Base-by-base conservation (phyloP, 2,329 filamentous ascomycete genomes). In the Curvularia eragrostidis region DNA sequence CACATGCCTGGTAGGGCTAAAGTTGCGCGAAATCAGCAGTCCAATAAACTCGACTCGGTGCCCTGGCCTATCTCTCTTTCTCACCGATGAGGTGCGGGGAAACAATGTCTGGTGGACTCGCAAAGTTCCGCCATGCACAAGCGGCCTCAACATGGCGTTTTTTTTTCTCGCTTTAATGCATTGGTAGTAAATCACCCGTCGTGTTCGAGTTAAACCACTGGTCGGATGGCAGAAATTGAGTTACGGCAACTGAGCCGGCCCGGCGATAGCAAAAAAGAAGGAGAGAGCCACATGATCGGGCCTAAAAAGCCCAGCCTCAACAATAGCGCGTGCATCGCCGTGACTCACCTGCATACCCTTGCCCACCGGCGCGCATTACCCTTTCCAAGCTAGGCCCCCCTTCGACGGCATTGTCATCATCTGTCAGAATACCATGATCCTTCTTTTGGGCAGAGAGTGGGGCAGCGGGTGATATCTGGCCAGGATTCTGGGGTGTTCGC, bases 81-180 rank as follows among this genome's bases (percentile, higher is more conserved):
- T 49, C 34, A 49, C 47, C 47, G 47, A 49, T 49, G 47, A 49
- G 21, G 15, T 24, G 41, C 41, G 47, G 34, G 19, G 23, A 39
- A 26, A 28, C 26, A 21, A 47, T 23, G 5, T 34, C 12, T 18
- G 18, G 13, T 18, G 8, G 18, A 30, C 24, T 47, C 10, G 28
- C 26, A 28, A 19, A 7, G 34, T 21, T 23, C 23, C 23, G 8
- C 21, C 34, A 21, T 24, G 47, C 32, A 13, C 47, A 49, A 38
- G 34, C 47, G 32, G 32, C 32, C 47, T 39, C 47, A 49, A 49
- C 47, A 49, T 39, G 34, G 47, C 47, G 47, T 48, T 36, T 48
- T 39, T 38, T 49, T 49, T 39, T 26, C n/a, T 15, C 13, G 15
- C 44, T 48, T 6, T 36, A 34, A 34, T 19, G 18, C 30, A 49